Percentiles rank a stretch among this genome's conserved stretches.
These are phyloP conservation scores for Pterocarpus macrocarpus DNA, from an alignment of 306 rosid genomes.

Conservation along the genomic window DNA sequence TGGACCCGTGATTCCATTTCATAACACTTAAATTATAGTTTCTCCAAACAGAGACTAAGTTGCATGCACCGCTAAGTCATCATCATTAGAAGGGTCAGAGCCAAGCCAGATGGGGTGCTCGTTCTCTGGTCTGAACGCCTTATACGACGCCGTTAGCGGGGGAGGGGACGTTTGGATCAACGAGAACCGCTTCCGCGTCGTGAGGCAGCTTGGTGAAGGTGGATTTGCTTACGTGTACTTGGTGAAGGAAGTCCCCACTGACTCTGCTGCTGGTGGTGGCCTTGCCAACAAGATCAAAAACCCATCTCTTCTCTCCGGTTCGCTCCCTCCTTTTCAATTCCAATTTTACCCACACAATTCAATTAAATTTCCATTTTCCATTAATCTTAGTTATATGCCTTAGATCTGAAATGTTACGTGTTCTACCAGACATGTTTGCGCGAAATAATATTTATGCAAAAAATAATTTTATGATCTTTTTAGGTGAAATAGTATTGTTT, in stretches of 20 bases:
- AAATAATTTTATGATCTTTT: background rate
- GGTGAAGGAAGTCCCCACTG: slow-evolving; percentile 77
- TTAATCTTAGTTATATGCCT: background rate
- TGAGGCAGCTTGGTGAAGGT: slow-evolving; percentile 98
- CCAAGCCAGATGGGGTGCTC: slow-evolving; percentile 78
- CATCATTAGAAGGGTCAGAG: background rate
- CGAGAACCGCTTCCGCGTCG: slow-evolving; percentile 85
- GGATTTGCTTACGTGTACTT: slow-evolving; percentile 90
- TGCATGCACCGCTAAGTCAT: background rate
- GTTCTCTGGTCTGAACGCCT: slow-evolving; percentile 90
- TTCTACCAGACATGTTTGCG: too few relatives aligned
- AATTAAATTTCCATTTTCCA: too few relatives aligned
- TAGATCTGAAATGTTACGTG: background rate
- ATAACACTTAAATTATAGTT: too few relatives aligned
- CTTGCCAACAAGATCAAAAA: slow-evolving; percentile 80
- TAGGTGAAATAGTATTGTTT: background rate
- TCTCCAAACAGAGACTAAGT: background rate
- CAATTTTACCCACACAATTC: background rate
- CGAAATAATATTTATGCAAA: background rate
- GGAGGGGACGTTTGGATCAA: slow-evolving; percentile 98
- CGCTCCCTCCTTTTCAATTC: background rate
- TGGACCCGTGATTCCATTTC: slow-evolving; percentile 55
- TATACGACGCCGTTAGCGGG: slow-evolving; percentile 89
- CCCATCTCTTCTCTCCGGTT: slow-evolving; percentile 68
- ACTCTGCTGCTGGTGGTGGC: slow-evolving; percentile 56